Base-by-base conservation (phyloP, 495 filamentous ascomycete species). In the Letharia lupina region DNA sequence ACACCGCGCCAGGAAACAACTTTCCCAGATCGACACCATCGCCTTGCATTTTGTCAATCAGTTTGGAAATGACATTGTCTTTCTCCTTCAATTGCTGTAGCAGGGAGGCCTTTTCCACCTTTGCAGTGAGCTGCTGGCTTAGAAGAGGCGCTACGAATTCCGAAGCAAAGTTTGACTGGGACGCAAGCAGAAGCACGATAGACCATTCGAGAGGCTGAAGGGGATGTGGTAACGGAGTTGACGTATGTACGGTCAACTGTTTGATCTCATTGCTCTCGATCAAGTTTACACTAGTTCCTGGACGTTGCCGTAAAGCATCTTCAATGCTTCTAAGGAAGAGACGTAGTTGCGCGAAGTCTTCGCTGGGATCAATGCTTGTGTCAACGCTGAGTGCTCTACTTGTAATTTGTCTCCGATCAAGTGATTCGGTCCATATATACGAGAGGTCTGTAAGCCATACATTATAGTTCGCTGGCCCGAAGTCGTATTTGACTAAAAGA, bases 311-410 rank as follows among this genome's bases (percentile, higher is more conserved):
- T 11, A 95, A 77, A 35, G 86, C 84, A 48, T 85, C 79, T 60
- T 82, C 78, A 41, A 98, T 80, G 70, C 91, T 92, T 16, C 83
- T 78, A 13, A 97, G 75, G 42, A 98, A 82, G 23, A 90, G 83
- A 35, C 76, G 70, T 67, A 93, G 79, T 70, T 97, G 91, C 37
- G 85, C 81, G 13, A 78, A 71, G 66, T 88, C 89, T 71, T 93
- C 90, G 68, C 83, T 88, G 1, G 94, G 88, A 75, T 98, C 94
- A 64, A 98, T 96, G 42, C 87, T 87, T 9, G 89, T 89, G 47
- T 85, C 81, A 67, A 84, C 78, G 12, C 86, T 77, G 28, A 86
- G 76, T 33, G 89, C 90, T 63, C 88, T 82, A 47, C 80, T 74
- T 35, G 89, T 73, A 63, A 98, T 91, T 2, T 81, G 80, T 59